Percentiles rank a stretch among this genome's conserved stretches.
Conservation (phyloP, 208 protist species). For the Leishmania tropica region DNA sequence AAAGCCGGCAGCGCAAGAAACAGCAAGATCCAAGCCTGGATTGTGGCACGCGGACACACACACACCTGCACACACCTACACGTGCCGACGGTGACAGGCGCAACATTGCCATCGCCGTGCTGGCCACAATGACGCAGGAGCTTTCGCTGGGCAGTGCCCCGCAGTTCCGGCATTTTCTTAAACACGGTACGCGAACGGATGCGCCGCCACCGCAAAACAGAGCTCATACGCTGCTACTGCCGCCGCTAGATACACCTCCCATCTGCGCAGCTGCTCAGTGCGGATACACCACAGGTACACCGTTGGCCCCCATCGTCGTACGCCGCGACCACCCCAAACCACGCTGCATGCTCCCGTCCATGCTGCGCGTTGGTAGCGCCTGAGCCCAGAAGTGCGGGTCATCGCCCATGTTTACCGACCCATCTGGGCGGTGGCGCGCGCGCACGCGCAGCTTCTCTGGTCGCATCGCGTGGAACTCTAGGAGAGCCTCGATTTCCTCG, state of each 20-base stretch:
- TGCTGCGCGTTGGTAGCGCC: slow-evolving; percentile 48
- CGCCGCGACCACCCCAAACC: slow-evolving; percentile 70
- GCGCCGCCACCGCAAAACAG: too few species aligned
- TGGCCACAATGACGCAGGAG: background rate
- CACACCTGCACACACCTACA: background rate
- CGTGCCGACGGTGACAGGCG: background rate
- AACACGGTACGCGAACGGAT: background rate
- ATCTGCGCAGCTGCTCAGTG: slow-evolving; percentile 11
- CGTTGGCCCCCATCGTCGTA: slow-evolving; percentile 72
- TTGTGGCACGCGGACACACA: background rate
- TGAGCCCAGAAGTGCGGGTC: slow-evolving; percentile 83
- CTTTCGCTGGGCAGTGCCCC: background rate
- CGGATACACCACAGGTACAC: slow-evolving; percentile 63
- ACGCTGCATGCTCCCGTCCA: slow-evolving; percentile 73
- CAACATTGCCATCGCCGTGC: background rate
- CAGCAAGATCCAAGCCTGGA: background rate
- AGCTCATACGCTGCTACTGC: background rate
- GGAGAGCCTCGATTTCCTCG: slow-evolving; percentile 76
- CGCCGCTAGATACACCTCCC: background rate
- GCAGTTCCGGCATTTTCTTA: background rate
- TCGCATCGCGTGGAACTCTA: slow-evolving; percentile 74
- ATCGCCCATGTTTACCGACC: slow-evolving; percentile 83
- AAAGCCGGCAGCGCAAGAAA: background rate
- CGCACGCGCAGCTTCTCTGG: slow-evolving; percentile 76
- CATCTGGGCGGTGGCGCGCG: slow-evolving; percentile 83